These are phyloP conservation scores for Nemania sp. DNA, from an alignment of 2,329 filamentous ascomycete species.

Conservation along the genomic window DNA sequence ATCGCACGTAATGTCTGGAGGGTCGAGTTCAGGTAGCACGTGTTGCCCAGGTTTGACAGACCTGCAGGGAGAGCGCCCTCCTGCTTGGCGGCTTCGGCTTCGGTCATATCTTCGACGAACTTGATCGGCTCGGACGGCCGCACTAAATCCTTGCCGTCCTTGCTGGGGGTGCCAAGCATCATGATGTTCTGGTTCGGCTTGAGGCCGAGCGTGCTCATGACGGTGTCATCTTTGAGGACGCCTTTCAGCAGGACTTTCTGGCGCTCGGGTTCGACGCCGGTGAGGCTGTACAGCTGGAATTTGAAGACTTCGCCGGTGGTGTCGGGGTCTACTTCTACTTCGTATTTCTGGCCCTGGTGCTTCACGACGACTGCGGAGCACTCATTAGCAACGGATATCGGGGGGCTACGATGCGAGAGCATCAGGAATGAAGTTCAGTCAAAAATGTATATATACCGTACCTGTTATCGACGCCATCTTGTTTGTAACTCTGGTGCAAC, in stretches of 20 bases:
- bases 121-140: conserved; percentile 80
- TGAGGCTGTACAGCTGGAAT: conserved; percentile 91
- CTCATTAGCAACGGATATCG: conserved; percentile 29
- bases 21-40: conserved; percentile 97
- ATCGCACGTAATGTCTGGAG: conserved; percentile 88
- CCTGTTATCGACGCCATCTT: conserved; percentile 38
- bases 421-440: background rate
- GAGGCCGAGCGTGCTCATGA: conserved; percentile 79
- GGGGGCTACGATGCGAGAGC: background rate
- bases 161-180: conserved; percentile 92
- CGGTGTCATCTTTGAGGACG: conserved; percentile 91
- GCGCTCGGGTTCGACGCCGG: conserved; percentile 91
- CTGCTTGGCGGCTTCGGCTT: conserved; percentile 82
- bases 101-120: conserved; percentile 97
- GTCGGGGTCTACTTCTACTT: conserved; percentile 85
- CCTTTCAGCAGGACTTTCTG: conserved; percentile 97
- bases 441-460: conserved; percentile 11
- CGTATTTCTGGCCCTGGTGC: conserved; percentile 92
- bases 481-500: conserved; percentile 14
- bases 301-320: conserved; percentile 93
- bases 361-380: conserved; percentile 76
- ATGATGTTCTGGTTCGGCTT: conserved; percentile 88
- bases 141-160: conserved; percentile 61
- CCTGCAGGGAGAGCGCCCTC: conserved; percentile 86
- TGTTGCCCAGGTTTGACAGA: conserved; percentile 91